Conservation (phyloP, 1,139 yeast species). For the Geotrichum aggregatum region DNA sequence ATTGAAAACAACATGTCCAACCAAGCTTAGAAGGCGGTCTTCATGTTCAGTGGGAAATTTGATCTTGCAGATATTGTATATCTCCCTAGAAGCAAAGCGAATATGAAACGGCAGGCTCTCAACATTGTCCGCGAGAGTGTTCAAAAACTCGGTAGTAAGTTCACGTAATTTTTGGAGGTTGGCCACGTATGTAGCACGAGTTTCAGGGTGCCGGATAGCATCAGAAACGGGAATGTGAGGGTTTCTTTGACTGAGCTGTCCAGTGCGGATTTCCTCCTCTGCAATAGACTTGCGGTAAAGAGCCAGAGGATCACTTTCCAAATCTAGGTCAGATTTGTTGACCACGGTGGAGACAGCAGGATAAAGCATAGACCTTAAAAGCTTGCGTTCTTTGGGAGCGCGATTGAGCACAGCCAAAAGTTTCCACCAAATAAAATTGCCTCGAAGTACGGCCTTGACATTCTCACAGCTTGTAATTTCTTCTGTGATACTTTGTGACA, state of each 20-base stretch:
- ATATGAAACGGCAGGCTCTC: constrained; percentile 59
- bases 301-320: constrained; percentile 79
- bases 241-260: constrained; percentile 44
- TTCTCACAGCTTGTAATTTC: constrained; percentile 40
- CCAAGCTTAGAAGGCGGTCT: constrained; percentile 55
- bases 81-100: constrained; percentile 46
- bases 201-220: constrained; percentile 75
- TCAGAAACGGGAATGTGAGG: constrained; percentile 52
- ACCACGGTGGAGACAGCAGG: constrained; percentile 49
- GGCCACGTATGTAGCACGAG: constrained; percentile 61
- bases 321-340: constrained; percentile 55
- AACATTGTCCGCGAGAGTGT: constrained; percentile 44
- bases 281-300: constrained; percentile 48
- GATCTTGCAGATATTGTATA: constrained; percentile 40
- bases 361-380: constrained; percentile 52
- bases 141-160: constrained; percentile 55
- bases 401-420: constrained; percentile 55
- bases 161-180: constrained; percentile 77
- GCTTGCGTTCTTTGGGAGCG: constrained; percentile 56
- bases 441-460: constrained; percentile 31
- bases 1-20: constrained; percentile 63
- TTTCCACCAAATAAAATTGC: constrained; percentile 45
- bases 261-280: constrained; percentile 46
- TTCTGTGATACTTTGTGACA: constrained; percentile 50
- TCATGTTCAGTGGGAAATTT: constrained; percentile 49